Conservation (phyloP, 2,329 filamentous ascomycete species). For the Aspergillus spinulosporus region DNA sequence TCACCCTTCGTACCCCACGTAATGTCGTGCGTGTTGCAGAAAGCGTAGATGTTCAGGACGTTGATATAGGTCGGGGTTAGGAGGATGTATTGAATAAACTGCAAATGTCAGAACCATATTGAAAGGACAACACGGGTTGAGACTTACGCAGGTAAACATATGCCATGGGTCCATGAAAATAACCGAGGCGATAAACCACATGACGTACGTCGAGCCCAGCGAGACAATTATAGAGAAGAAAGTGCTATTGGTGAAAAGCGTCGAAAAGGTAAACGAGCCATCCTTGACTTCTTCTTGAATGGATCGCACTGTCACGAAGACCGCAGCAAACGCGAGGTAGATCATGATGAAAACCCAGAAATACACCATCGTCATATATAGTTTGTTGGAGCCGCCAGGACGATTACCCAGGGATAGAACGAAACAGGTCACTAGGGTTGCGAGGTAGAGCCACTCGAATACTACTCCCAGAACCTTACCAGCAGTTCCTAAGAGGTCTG, state of each 20-base stretch:
- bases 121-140: not conserved
- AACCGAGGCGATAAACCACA: conserved; percentile 88
- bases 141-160: conserved; percentile 76
- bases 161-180: conserved; percentile 99
- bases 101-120: conserved; percentile 10
- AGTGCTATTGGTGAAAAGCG: conserved; percentile 80
- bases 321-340: conserved; percentile 89
- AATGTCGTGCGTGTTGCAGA: conserved; percentile 97
- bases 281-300: conserved; percentile 69
- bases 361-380: conserved; percentile 96
- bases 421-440: conserved; percentile 89
- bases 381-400: conserved; percentile 86
- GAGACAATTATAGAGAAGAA: conserved; percentile 95
- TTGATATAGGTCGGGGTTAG: conserved; percentile 97
- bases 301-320: conserved; percentile 88
- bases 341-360: conserved; percentile 98
- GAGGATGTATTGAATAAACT: conserved; percentile 89
- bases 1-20: conserved; percentile 98
- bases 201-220: conserved; percentile 83
- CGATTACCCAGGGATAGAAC: conserved; percentile 92
- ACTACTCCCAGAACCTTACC: conserved; percentile 82
- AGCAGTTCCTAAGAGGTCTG: conserved; percentile 68
- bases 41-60: conserved; percentile 97
- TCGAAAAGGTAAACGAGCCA: conserved; percentile 65
- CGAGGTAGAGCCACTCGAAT: conserved; percentile 95